Base-by-base conservation (phyloP, 2,329 filamentous ascomycete species). In the Talaromyces sp. region DNA sequence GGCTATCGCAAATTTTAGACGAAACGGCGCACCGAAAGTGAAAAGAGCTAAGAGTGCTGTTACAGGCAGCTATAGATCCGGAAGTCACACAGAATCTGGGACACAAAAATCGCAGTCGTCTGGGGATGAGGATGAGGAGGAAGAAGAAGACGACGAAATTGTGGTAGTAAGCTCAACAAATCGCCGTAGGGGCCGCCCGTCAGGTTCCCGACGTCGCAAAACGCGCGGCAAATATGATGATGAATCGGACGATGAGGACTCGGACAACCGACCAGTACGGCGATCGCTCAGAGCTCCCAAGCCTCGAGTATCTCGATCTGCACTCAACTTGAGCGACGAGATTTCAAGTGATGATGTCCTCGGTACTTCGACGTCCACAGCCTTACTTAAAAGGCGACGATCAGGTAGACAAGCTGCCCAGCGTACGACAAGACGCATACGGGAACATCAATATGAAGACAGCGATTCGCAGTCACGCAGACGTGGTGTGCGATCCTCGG, bases 301-400 rank as follows among this genome's bases (percentile, higher is more conserved):
- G 27, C 52, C 37, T 22, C 37, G 43, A 31, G 27, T 43, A 39
- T 19, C 3, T 19, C 64, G 45, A 8, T 60, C 31, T 19, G 35
- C 45, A 35, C 37, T 61, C 10, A 50, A 68, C 27, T 69, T 65
- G 62, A 72, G 70, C 56, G 69, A 72, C 3, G 71, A 70, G 11
- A 68, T 63, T 37, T 73, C 72, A 22, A 73, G 70, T 57, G 72
- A 73, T 6, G 71, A 73, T 63, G 50, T 70, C 27, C 64, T 73
- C 16, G 57, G 63, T 9, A 66, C 65, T n/a, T 67, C 66, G 24
- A 52, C 49, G 19, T 60, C 43, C 10, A 33, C 45, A 2, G 37
- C 62, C 31, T 59, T 64, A 16, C 50, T 64, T 9, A 70, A 64
- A 43, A 68, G 63, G 47, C 69, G 67, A 16, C 64, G 64, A 19